Percentiles rank a stretch among this genome's conserved stretches.
Evolutionary conservation across 768 basidiomycete genomes (phyloP).

Genomic region (Serendipita vermifera): DNA sequence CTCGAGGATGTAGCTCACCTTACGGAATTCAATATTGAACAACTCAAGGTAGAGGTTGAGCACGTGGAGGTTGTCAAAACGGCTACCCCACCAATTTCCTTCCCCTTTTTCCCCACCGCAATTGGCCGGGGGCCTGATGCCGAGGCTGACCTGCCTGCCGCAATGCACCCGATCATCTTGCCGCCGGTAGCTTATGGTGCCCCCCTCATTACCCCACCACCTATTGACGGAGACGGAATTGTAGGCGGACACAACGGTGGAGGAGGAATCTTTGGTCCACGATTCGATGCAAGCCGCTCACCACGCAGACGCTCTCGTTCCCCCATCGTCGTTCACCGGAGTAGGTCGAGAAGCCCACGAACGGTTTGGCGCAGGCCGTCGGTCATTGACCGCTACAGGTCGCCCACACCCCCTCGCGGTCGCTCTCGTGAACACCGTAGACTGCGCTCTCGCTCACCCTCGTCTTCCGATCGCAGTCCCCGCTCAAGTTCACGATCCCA

Average conservation of each 20-base stretch:
- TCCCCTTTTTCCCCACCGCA: not conserved
- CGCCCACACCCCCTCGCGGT: no score
- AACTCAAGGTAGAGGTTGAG: not conserved
- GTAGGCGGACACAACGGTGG: not conserved
- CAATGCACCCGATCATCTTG: constrained; percentile 8
- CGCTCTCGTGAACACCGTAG: no score
- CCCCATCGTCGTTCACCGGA: no score
- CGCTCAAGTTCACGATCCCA: not conserved
- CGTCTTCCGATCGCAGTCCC: no score
- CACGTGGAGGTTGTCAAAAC: not conserved
- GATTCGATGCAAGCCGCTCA: not conserved
- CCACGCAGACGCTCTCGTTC: not conserved
- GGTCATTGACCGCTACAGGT: no score
- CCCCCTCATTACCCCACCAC: not conserved
- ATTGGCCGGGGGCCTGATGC: not conserved
- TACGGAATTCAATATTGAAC: not conserved
- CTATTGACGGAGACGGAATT: not conserved
- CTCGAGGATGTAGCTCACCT: not conserved
- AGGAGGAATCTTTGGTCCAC: not conserved
- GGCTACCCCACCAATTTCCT: not conserved
- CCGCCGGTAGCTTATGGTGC: constrained; percentile 4
- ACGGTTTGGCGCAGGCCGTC: no score
- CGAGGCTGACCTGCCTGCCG: not conserved
- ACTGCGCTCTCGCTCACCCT: no score
- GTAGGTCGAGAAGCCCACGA: no score